Percentiles rank a stretch among this genome's conserved stretches.
These are phyloP conservation scores for Sugiyamaella lignohabitans DNA, from an alignment of 805 yeast genomes.

Conservation along the genomic window DNA sequence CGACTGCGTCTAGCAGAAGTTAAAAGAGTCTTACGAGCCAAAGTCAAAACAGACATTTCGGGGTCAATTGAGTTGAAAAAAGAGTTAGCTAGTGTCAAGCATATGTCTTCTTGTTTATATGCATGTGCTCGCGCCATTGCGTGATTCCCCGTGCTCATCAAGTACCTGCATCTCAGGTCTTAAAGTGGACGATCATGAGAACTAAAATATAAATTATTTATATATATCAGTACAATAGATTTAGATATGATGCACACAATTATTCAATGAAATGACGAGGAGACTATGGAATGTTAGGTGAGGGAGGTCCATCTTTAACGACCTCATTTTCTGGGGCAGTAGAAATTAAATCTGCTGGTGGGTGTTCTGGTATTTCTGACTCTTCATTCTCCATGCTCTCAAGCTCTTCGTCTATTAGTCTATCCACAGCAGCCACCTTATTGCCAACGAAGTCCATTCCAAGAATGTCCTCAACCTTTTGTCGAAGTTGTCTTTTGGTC, in stretches of 20 bases:
- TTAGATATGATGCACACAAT: too few species aligned
- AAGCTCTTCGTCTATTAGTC: conserved; percentile 32
- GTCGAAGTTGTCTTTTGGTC: conserved; percentile 33
- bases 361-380: neutral
- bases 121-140: too few species aligned
- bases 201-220: too few species aligned
- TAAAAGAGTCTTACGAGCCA: conserved; percentile 2
- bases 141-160: neutral
- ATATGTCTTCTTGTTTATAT: too few species aligned
- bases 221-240: too few species aligned
- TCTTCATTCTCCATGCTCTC: conserved; percentile 20
- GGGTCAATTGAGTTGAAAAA: neutral
- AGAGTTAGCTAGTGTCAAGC: neutral
- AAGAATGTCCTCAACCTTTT: conserved; percentile 32
- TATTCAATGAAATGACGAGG: too few species aligned
- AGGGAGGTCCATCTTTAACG: neutral
- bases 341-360: neutral
- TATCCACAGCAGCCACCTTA: conserved; percentile 28
- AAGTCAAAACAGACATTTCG: neutral
- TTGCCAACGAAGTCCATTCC: conserved; percentile 30
- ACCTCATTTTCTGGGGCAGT: neutral
- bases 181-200: too few species aligned
- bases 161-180: too few species aligned
- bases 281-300: neutral
- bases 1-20: neutral